Conservation (phyloP, 2,329 filamentous ascomycete genomes). For the Neobulgaria alba region DNA sequence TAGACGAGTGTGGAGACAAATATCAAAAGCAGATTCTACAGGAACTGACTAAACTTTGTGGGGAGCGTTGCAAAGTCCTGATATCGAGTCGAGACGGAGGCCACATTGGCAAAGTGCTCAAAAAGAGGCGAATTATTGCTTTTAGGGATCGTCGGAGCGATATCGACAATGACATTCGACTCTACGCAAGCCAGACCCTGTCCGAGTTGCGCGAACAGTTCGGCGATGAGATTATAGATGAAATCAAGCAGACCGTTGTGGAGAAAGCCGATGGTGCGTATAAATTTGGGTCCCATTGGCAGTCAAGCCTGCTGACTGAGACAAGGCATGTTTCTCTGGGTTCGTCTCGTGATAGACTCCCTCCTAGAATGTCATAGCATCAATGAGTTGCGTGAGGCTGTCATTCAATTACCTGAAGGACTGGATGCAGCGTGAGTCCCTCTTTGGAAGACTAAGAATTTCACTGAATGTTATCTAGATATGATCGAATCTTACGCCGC, state of each 20-base stretch:
- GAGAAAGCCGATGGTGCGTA: slow-evolving; percentile 10
- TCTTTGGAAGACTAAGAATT: no score
- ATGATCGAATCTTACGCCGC: slow-evolving; percentile 15
- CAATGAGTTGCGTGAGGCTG: slow-evolving; percentile 4
- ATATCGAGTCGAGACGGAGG: slow-evolving; percentile 9
- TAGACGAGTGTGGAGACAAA: slow-evolving; percentile 8
- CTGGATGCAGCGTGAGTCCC: slow-evolving; percentile 9
- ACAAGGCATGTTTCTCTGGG: slow-evolving; percentile 13
- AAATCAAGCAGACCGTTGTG: slow-evolving; percentile 6
- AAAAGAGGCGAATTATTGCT: slow-evolving; percentile 3
- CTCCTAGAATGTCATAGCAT: slow-evolving; percentile 7
- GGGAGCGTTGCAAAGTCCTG: slow-evolving; percentile 6
- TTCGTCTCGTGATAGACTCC: slow-evolving; percentile 7
- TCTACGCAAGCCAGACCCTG: slow-evolving; percentile 7
- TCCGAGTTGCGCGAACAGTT: slow-evolving; percentile 3
- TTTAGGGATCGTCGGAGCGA: slow-evolving; percentile 5
- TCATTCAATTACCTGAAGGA: slow-evolving; percentile 6
- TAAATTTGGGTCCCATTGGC: neutral
- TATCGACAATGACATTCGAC: slow-evolving; percentile 4
- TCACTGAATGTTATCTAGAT: neutral
- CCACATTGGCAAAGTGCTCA: slow-evolving; percentile 7
- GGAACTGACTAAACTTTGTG: slow-evolving; percentile 6
- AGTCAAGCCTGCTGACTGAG: neutral
- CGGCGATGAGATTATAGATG: slow-evolving; percentile 3
- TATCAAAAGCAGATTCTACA: slow-evolving; percentile 9